Conservation (phyloP, 768 basidiomycete species). For the Piloderma croceum region DNA sequence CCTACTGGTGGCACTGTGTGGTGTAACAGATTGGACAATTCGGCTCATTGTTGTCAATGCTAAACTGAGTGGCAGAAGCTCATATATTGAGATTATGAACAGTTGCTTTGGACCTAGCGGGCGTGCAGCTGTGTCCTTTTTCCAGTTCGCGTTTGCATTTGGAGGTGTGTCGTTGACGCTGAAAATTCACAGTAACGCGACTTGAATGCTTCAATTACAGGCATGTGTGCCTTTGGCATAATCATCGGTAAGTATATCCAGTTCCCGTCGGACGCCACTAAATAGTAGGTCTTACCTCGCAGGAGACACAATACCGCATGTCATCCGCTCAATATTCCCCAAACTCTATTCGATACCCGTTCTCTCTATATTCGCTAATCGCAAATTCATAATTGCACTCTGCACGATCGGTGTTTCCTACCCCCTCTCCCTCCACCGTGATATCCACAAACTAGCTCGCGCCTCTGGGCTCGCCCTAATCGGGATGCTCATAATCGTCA, state of each 20-base stretch:
- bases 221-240: conserved; percentile 98
- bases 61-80: conserved; percentile 87
- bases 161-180: too few relatives aligned
- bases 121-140: conserved; percentile 91
- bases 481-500: conserved; percentile 92
- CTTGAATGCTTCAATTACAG: conserved; percentile 37
- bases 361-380: conserved; percentile 72
- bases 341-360: conserved; percentile 51
- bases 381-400: conserved; percentile 83
- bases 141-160: conserved; percentile 97
- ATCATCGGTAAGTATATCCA: conserved; percentile 59
- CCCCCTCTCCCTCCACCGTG: conserved; percentile 91
- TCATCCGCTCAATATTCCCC: conserved; percentile 84
- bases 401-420: conserved; percentile 89
- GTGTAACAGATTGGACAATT: conserved; percentile 96
- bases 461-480: conserved; percentile 87
- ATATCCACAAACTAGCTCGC: conserved; percentile 94
- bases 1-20: conserved; percentile 75
- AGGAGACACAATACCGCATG: conserved; percentile 96
- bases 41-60: conserved; percentile 93
- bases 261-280: background rate
- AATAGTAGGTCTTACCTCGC: conserved; percentile 4
- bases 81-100: conserved; percentile 93
- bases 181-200: too few relatives aligned
- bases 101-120: conserved; percentile 88